Conservation (phyloP, 441 rosid genomes). For the Bocquillonia castaneifolia region DNA sequence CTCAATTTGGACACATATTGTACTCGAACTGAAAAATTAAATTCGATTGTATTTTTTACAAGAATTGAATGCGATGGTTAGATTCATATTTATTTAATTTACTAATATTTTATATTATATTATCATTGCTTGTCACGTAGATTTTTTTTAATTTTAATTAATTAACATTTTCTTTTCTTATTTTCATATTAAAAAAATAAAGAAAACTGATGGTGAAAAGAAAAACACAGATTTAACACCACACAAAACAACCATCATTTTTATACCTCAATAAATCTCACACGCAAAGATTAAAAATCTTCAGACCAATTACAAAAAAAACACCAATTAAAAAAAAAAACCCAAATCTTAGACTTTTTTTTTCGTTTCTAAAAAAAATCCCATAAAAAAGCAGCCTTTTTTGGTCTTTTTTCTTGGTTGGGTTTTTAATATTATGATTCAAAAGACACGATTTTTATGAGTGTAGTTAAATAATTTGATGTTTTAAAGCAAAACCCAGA, state of each 20-base stretch:
- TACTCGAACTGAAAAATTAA: not conserved
- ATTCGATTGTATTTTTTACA: too few species aligned
- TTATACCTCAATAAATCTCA: not conserved
- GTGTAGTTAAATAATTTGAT: conserved; percentile 14
- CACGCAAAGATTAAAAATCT: not conserved
- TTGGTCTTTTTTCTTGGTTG: not conserved
- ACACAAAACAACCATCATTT: not conserved
- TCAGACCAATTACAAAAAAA: not conserved
- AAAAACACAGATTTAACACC: not conserved
- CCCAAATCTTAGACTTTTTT: not conserved
- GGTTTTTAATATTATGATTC: not conserved
- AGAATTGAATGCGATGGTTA: too few species aligned
- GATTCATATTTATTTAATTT: too few species aligned
- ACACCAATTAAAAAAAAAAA: not conserved
- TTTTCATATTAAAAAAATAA: not conserved
- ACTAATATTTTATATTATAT: not conserved
- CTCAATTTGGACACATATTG: not conserved
- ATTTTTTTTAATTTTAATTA: not conserved
- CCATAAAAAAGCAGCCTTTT: not conserved
- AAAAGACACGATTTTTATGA: conserved; percentile 13
- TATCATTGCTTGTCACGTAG: not conserved
- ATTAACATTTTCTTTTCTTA: not conserved
- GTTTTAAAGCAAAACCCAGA: conserved; percentile 15
- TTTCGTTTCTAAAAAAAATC: not conserved
- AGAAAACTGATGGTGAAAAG: not conserved